Base-by-base conservation (phyloP, 768 basidiomycete genomes). In the Mycena capillaripes region DNA sequence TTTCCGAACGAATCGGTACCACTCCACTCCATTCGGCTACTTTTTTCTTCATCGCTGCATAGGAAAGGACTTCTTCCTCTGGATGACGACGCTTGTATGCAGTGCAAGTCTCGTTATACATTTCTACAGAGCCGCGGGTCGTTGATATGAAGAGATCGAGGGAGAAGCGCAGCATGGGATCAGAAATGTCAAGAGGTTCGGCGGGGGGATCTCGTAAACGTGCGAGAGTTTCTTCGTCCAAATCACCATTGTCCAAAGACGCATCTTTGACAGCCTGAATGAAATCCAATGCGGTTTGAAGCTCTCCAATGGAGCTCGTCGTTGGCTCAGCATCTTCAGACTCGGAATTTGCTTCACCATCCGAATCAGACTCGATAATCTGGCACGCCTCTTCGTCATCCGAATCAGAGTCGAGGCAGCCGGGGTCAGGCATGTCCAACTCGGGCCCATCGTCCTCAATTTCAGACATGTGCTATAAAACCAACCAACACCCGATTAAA, bases 21-120 rank as follows among this genome's bases (percentile, higher is more conserved):
- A 60, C 40, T 23, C 58, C 58, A 6, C 58, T 60, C 58, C 36
- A 60, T 30, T 60, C 58, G 3, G 32, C 50, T 7, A 65, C 63
- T 17, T 55, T 65, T 16, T 19, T 11, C 63, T 55, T 52, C 23
- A 65, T 65, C 5, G 3, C 36, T 1, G 63, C 63, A 8, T 5
- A 27, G 23, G 66, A 34, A 1, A 68, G 53, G 9, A 59, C 42
- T 10, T 56, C 53, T 3, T 68, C 19, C 1, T 36, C 46, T 0
- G 66, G 66, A 63, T 69, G 53, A 1, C 67, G 68, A 5, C 23
- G 29, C 8, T 23, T 12, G 16, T 55, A 62, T 0, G 68, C 60
- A 3, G 1, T 16, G 25, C 60, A 30, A n/a, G 1, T 19, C 0
- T 11, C 14, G 21, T 56, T 44, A 9, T 69, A 69, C 1, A 38